Evolutionary conservation across 192 early-diverging fungal genomes (phyloP), one percentile per base, ranked within the genome.

Genomic region (Entomortierella beljakovae): DNA sequence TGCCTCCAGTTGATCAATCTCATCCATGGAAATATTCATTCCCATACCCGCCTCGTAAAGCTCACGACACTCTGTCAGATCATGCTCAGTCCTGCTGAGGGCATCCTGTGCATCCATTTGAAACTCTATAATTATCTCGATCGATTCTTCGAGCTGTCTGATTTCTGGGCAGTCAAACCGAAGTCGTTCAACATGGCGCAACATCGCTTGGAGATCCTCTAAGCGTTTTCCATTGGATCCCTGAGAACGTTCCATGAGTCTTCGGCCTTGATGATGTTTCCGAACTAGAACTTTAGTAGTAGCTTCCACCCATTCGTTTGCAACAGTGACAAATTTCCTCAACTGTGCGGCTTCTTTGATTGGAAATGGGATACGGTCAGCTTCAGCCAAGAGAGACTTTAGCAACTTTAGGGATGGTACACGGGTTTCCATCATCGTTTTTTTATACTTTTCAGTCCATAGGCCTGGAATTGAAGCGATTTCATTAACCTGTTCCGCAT

Each of bases 1-100:
- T 6, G 71, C 68, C 28, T 91, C 84, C 51, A 88, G 40, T 53
- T 59, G 65, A 31, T 90, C 71, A 22, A 90, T 69, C 34, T 87
- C 70, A 2, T 81, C 80, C 61, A 80, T 69, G 31, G 60, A 35
- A 62, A 71, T 68, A 32, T 68, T 69, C 70, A 81, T 71, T 22
- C 54, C 40, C 22, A 64, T n/a, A 0, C 82, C 82, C 11, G 64
- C 28, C 23, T 83, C 75, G 10, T 80, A 68, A 4, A 83, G 63
- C 18, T 83, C 75, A 5, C 68, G 70, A 31, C 71, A 80, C 32
- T 83, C 82, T 5, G 57, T 32, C 16, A 80, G 33, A 16, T 73
- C 63, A 22, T 64, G 56, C n/a, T 56, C 68, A 15, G 68, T 61
- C n/a, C 66, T 80, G 23, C 53, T 53, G 8, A 83, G 67, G 2